Evolutionary conservation across 441 rosid species (phyloP).

Genomic region (Eutrema salsugineum): DNA sequence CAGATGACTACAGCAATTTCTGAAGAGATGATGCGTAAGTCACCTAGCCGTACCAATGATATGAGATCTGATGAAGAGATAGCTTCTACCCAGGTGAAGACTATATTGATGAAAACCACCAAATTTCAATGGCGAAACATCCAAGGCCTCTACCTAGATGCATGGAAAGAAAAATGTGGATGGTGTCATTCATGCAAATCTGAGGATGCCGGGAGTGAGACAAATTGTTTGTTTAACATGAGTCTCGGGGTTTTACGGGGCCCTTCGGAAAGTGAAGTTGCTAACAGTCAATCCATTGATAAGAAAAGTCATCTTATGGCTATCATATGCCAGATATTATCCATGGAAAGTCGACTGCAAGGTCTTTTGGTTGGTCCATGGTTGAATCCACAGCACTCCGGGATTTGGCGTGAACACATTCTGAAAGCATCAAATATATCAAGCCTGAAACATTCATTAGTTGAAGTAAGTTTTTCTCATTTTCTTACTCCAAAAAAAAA

Average conservation of each 20-base stretch:
- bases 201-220: slow-evolving; percentile 58
- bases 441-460: slow-evolving; percentile 53
- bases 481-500: slow-evolving; percentile 12
- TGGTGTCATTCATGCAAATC: slow-evolving; percentile 91
- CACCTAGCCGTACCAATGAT: slow-evolving; percentile 38
- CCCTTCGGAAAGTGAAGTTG: slow-evolving; percentile 42
- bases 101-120: slow-evolving; percentile 56
- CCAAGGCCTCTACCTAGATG: slow-evolving; percentile 36
- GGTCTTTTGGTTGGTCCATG: slow-evolving; percentile 95
- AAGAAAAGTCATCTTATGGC: slow-evolving; percentile 54
- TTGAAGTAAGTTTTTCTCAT: slow-evolving; percentile 44
- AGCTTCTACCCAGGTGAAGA: slow-evolving; percentile 66
- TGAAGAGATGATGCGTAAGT: slow-evolving; percentile 58
- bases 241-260: slow-evolving; percentile 43
- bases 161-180: slow-evolving; percentile 83
- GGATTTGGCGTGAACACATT: slow-evolving; percentile 60
- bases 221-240: slow-evolving; percentile 72
- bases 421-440: slow-evolving; percentile 51
- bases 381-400: slow-evolving; percentile 64
- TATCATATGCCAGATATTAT: slow-evolving; percentile 51
- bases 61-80: slow-evolving; percentile 64
- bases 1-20: slow-evolving; percentile 59
- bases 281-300: slow-evolving; percentile 35
- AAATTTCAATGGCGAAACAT: slow-evolving; percentile 65
- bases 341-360: slow-evolving; percentile 67